Conservation (phyloP, 768 basidiomycete species). For the Xerocomellus intermedius region DNA sequence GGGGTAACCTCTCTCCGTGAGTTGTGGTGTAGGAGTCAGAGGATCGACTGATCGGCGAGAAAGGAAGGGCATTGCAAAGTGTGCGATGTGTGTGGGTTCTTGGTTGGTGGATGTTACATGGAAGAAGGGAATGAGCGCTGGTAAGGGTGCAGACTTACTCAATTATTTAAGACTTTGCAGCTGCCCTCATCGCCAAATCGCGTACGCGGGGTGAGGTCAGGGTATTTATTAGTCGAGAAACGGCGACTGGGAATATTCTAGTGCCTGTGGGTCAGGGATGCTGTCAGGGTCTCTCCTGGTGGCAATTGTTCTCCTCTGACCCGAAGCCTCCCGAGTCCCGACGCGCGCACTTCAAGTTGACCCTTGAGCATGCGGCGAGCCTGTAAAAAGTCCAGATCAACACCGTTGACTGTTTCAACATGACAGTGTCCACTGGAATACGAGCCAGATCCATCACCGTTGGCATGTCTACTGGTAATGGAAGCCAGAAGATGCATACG, state of each 20-base stretch:
- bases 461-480: not conserved
- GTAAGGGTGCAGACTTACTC: constrained; percentile 1
- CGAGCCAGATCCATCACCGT: not conserved
- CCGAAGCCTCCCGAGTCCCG: not conserved
- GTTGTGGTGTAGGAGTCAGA: not conserved
- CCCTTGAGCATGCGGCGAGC: not conserved
- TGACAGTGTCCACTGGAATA: not conserved
- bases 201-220: constrained; percentile 12
- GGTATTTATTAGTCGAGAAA: not conserved
- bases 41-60: constrained; percentile 30
- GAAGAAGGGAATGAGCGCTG: constrained; percentile 2
- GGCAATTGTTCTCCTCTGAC: not conserved
- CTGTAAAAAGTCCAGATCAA: not conserved
- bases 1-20: constrained; percentile 2
- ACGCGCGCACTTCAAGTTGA: not conserved
- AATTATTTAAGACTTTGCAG: constrained; percentile 24
- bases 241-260: constrained; percentile 7
- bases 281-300: constrained; percentile 15
- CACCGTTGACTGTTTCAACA: not conserved
- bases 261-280: constrained; percentile 13
- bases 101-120: constrained; percentile 15
- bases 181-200: constrained; percentile 19
- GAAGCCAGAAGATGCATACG: not conserved
- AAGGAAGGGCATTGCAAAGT: constrained; percentile 28
- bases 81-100: not conserved